phyloP scores from a whole-genome alignment of 2,329 filamentous ascomycete species.

The Pseudogymnoascus sp. region DNA sequence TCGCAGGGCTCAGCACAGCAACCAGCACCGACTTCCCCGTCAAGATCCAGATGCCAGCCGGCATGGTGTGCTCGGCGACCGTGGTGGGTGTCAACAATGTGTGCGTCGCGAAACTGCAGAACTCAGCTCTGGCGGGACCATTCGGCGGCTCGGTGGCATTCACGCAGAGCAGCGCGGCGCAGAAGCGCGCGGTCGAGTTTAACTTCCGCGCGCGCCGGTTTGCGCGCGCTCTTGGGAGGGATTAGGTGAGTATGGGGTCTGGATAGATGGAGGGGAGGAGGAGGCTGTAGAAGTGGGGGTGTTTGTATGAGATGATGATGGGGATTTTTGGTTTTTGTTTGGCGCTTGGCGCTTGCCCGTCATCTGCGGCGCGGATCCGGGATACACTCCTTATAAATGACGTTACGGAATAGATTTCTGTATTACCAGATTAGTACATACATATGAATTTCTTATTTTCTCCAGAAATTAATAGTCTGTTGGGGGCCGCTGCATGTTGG shows the following conservation, averaged over 20 bases:
- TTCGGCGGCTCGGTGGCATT: slow-evolving; percentile 62
- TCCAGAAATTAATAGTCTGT: neutral
- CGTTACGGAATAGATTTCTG: neutral
- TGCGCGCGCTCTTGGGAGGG: slow-evolving; percentile 18
- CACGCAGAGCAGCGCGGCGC: slow-evolving; percentile 48
- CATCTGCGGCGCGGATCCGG: neutral
- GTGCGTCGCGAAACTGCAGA: slow-evolving; percentile 57
- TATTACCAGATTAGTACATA: neutral
- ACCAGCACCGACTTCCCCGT: slow-evolving; percentile 57
- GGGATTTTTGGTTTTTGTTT: neutral
- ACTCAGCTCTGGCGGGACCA: slow-evolving; percentile 52
- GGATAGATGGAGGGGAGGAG: neutral
- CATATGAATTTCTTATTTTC: neutral
- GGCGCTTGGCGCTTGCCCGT: neutral
- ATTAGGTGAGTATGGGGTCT: neutral
- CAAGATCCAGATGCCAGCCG: slow-evolving; percentile 56
- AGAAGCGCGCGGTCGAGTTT: slow-evolving; percentile 56
- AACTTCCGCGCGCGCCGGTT: slow-evolving; percentile 29
- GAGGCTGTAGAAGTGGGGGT: neutral
- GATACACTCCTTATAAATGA: neutral
- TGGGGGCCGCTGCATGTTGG: neutral
- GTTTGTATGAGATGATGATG: neutral
- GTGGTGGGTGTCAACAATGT: slow-evolving; percentile 53
- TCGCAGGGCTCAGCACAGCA: slow-evolving; percentile 50
- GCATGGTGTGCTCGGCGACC: slow-evolving; percentile 56